Evolutionary conservation across 192 early-diverging fungal genomes (phyloP).

Genomic region (Dispira simplex): DNA sequence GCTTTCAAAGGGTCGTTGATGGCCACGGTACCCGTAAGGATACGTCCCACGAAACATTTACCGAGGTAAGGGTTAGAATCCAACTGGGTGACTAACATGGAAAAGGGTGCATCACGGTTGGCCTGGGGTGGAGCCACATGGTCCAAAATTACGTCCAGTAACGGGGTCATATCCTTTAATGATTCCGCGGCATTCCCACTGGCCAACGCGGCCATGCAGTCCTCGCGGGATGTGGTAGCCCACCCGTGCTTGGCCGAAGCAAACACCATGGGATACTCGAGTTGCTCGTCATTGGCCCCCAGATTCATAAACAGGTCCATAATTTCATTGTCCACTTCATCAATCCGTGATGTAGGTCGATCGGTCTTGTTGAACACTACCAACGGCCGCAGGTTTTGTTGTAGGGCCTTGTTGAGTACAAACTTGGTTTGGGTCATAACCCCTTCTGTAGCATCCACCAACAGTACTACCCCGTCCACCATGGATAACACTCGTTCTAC

Average conservation of each 20-base stretch:
- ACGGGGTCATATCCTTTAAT: constrained; percentile 30
- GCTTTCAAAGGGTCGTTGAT: constrained; percentile 63
- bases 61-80: constrained; percentile 71
- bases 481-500: constrained; percentile 79
- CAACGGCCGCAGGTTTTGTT: constrained; percentile 47
- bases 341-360: constrained; percentile 51
- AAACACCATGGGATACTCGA: constrained; percentile 59
- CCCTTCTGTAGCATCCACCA: constrained; percentile 76
- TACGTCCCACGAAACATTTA: constrained; percentile 65
- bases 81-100: constrained; percentile 77
- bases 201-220: constrained; percentile 12
- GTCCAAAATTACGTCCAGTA: constrained; percentile 58
- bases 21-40: constrained; percentile 47
- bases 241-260: constrained; percentile 76
- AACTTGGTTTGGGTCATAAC: constrained; percentile 86
- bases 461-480: constrained; percentile 74
- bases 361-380: constrained; percentile 81
- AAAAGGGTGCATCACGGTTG: constrained; percentile 45
- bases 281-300: constrained; percentile 65
- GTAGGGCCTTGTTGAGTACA: constrained; percentile 67
- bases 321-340: constrained; percentile 64
- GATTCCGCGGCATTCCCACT: constrained; percentile 8
- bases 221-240: constrained; percentile 39
- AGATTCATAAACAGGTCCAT: constrained; percentile 68
- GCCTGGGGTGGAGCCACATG: constrained; percentile 51